A percentile compares a stretch with the other conserved stretches of the same genome.
Evolutionary conservation across 805 yeast species (phyloP).

Genomic region (Ogataea dorogensis): DNA sequence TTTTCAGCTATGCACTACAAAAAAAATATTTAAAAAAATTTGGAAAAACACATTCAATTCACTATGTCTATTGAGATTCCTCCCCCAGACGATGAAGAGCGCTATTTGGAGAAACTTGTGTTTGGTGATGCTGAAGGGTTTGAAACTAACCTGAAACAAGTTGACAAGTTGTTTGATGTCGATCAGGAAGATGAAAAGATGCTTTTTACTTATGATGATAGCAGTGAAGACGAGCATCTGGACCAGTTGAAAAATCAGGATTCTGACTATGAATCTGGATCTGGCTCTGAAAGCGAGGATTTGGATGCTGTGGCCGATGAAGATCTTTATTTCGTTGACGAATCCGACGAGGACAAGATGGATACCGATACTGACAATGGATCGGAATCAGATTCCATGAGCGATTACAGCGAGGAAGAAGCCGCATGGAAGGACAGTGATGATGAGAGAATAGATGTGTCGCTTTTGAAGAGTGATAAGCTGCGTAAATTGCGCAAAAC

Average conservation of each 20-base stretch:
- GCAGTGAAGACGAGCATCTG: conserved; percentile 34
- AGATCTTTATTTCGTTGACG: conserved; percentile 54
- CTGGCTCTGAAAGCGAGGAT: conserved; percentile 32
- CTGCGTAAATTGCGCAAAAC: conserved; percentile 68
- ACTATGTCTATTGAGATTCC: conserved; percentile 38
- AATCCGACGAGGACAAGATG: conserved; percentile 36
- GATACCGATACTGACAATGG: conserved; percentile 32
- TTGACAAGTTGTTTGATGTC: conserved; percentile 55
- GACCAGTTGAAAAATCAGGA: conserved; percentile 45
- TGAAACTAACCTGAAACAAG: conserved; percentile 57
- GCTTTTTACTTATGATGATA: conserved; percentile 24
- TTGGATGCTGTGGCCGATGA: conserved; percentile 35
- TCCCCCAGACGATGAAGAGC: conserved; percentile 83
- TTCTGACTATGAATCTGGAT: conserved; percentile 31
- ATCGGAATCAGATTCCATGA: conserved; percentile 32
- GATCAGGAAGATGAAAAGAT: conserved; percentile 39
- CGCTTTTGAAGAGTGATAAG: conserved; percentile 57
- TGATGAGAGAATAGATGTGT: conserved; percentile 69
- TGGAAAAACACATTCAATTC: conserved; percentile 5
- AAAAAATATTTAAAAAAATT: conserved; percentile 5
- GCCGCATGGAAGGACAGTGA: conserved; percentile 87
- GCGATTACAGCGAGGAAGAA: conserved; percentile 27
- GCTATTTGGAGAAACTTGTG: conserved; percentile 73
- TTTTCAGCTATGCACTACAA: conserved; percentile 9
- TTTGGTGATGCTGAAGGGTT: conserved; percentile 86